Evolutionary conservation across 208 protist genomes (phyloP), one percentile per base, ranked within the genome.

Genomic region (Leishmania martiniquensis): DNA sequence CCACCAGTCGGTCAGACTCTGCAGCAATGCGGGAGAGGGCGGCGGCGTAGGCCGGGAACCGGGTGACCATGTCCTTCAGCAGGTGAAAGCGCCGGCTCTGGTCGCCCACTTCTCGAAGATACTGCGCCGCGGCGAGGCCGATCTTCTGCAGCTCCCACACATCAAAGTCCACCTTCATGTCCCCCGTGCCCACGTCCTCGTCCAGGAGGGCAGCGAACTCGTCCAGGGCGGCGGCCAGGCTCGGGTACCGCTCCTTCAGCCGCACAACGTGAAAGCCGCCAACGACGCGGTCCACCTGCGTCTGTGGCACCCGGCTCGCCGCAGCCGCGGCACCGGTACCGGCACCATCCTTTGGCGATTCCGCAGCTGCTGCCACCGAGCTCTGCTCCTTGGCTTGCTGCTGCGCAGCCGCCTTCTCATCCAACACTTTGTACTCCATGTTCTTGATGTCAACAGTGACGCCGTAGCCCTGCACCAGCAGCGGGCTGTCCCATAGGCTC

Each of bases 361-460:
- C 39, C 39, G 37, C 12, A 37, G 37, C 62, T 20, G 15, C 6
- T 25, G 37, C 37, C 39, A 20, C 12, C 62, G 39, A 39, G 37
- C 7, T 75, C 70, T 70, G 76, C 57, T 72, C 77, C 65, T 70
- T 72, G 55, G 73, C 54, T 47, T 20, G 60, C 44, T 76, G 72
- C 77, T 73, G 67, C 29, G 62, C 69, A 1, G 79, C 76, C 7
- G 65, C 57, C 71, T 88, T 88, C 74, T 99, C 97, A 82, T 99
- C 97, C 15, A 98, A 78, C 39, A 92, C 96, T 74, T 98, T 99
- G 89, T 99, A 99, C 88, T 99, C 98, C 77, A 97, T 97, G 80
- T 92, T 99, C 73, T 99, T 99, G 55, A 99, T 87, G 34, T 97
- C 95, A 15, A 99, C 86, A 60, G 97, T 97, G 9, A 98, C 96